Percentiles rank a stretch among this genome's conserved stretches.
Evolutionary conservation across 2,329 filamentous ascomycete genomes (phyloP).

Genomic region (Parascedosporium putredinis): DNA sequence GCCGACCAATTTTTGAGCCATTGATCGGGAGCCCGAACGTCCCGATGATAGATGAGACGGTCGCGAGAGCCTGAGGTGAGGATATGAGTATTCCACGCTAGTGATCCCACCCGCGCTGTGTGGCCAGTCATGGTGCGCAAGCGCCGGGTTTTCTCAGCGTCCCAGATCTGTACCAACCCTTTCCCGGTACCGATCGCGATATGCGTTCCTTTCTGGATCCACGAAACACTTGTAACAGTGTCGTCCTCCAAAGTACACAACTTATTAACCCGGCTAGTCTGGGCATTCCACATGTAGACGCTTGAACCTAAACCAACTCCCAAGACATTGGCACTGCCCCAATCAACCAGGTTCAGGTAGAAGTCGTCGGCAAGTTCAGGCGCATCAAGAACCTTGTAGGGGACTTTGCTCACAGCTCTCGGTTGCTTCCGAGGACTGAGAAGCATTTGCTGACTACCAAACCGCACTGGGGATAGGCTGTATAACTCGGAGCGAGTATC

Average conservation of each 20-base stretch:
- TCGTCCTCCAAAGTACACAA: slow-evolving; percentile 89
- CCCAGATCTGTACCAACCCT: slow-evolving; percentile 94
- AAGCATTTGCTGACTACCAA: slow-evolving; percentile 86
- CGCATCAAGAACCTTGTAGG: slow-evolving; percentile 94
- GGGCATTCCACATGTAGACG: slow-evolving; percentile 98
- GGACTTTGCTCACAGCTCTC: slow-evolving; percentile 85
- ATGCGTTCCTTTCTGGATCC: slow-evolving; percentile 97
- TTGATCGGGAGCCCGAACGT: slow-evolving; percentile 86
- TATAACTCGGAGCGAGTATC: slow-evolving; percentile 90
- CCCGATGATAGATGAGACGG: slow-evolving; percentile 86
- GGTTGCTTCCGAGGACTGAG: slow-evolving; percentile 83
- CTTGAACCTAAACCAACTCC: slow-evolving; percentile 87
- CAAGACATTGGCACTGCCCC: slow-evolving; percentile 89
- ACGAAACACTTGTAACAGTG: slow-evolving; percentile 90
- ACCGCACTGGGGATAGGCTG: slow-evolving; percentile 86
- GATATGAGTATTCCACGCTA: slow-evolving; percentile 98
- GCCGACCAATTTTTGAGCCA: slow-evolving; percentile 79
- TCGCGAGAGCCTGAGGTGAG: slow-evolving; percentile 91
- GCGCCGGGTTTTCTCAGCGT: slow-evolving; percentile 75
- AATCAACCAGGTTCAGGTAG: slow-evolving; percentile 94
- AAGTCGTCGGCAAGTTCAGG: slow-evolving; percentile 95
- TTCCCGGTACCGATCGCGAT: slow-evolving; percentile 91
- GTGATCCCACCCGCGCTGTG: slow-evolving; percentile 79
- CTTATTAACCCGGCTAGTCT: slow-evolving; percentile 82
- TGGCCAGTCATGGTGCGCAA: slow-evolving; percentile 95